Evolutionary conservation across 192 early-diverging fungal species (phyloP).

Genomic region (Allomyces arbusculus): DNA sequence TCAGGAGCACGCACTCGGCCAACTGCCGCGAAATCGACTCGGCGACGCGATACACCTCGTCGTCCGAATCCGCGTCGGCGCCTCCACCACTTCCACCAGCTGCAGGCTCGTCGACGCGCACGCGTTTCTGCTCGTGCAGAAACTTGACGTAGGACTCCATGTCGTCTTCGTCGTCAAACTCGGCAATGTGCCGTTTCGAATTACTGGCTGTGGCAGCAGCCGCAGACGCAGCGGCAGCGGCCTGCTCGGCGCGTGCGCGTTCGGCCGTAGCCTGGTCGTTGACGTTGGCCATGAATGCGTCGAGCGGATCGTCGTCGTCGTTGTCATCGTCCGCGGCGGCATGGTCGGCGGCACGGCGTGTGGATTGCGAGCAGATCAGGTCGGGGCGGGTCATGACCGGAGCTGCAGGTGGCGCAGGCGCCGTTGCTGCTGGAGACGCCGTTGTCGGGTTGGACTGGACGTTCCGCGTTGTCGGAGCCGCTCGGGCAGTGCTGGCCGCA

Average conservation of each 20-base stretch:
- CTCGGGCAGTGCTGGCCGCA: too few relatives aligned
- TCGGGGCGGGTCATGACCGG: too few relatives aligned
- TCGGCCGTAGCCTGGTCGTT: constrained; percentile 24
- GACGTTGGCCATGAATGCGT: constrained; percentile 67
- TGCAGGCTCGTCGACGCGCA: constrained; percentile 35
- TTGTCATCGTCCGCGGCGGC: constrained; percentile 9
- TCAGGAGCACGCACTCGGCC: not conserved
- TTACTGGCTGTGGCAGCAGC: not conserved
- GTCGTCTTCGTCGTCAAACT: constrained; percentile 55
- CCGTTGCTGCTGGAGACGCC: too few relatives aligned
- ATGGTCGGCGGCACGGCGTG: not conserved
- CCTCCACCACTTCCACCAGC: constrained; percentile 20
- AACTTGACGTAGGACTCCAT: constrained; percentile 52
- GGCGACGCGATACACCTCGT: constrained; percentile 5
- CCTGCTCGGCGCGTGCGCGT: constrained; percentile 21
- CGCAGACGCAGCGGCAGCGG: constrained; percentile 11
- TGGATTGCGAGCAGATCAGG: too few relatives aligned
- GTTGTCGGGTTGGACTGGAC: too few relatives aligned
- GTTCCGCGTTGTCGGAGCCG: too few relatives aligned
- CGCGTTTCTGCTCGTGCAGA: constrained; percentile 45
- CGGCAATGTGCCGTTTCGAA: constrained; percentile 1
- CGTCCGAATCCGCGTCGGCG: constrained; percentile 8
- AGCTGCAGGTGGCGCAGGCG: too few relatives aligned
- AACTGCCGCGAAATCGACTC: not conserved
- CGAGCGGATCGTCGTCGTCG: constrained; percentile 51